Evolutionary conservation across 1,284 basidiomycete species (phyloP), one percentile per base, ranked within the genome.

Genomic region (Ustanciosporium gigantosporum): DNA sequence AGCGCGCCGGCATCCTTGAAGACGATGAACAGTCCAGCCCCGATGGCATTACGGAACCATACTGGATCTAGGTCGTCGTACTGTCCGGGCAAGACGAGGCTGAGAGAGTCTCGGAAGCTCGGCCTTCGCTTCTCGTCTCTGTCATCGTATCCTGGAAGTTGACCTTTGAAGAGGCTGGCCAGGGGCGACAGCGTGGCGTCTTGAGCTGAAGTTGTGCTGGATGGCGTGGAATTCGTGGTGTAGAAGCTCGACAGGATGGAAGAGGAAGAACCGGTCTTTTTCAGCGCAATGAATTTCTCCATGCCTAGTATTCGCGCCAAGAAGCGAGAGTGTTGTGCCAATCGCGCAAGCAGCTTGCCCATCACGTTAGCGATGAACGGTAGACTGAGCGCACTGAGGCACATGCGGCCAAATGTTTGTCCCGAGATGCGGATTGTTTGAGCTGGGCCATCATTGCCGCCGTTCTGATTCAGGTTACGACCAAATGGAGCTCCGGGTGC

Each of bases 31-130:
- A 71, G n/a, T 11, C 48, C 66, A 0, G 64, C 66, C 11, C 73
- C 73, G 2, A 76, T 34, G 1, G 70, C 57, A 36, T 73, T 76
- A 3, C 73, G 46, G 39, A 42, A 74, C 73, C 73, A 76, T 1
- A 74, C 59, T 2, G 72, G 68, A 24, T 76, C 73, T 16, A 73
- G 49, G 15, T 74, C 66, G 32, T 70, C 65, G 27, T 62, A 66
- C 5, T 46, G 22, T 27, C 32, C n/a, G 31, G 38, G 41, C 34
- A 43, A 40, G 2, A 55, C 29, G 36, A 50, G 16, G 5, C 47
- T 47, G 13, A 56, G 37, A 9, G 32, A 19, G 17, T 35, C 9
- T 13, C 32, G 32, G 17, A 9, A 8, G 17, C 11, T 9, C 8
- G 11, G 11, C 9, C n/a, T 29, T 9, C 27, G 27, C n/a, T n/a